Percentiles rank a stretch among this genome's conserved stretches.
Conservation (phyloP, 1,139 yeast genomes). For the Blastobotrys ciferrii region DNA sequence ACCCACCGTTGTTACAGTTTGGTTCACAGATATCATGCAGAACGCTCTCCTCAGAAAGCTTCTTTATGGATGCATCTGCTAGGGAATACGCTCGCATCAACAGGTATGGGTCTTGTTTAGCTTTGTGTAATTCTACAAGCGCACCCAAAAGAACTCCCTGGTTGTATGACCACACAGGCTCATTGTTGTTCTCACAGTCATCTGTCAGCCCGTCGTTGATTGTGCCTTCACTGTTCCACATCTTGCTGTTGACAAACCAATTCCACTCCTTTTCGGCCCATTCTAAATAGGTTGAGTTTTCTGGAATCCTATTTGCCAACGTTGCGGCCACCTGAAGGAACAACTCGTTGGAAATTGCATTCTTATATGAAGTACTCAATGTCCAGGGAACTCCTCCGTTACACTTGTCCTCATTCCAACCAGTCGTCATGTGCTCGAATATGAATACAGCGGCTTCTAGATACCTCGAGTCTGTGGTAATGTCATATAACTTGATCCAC, state of each 20-base stretch:
- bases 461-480: constrained; percentile 16
- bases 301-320: constrained; percentile 17
- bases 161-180: constrained; percentile 23
- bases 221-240: constrained; percentile 17
- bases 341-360: constrained; percentile 24
- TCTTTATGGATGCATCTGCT: constrained; percentile 17
- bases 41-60: constrained; percentile 17
- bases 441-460: constrained; percentile 20
- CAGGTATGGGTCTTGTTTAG: constrained; percentile 8
- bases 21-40: constrained; percentile 23
- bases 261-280: constrained; percentile 19
- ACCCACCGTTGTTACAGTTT: constrained; percentile 16
- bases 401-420: constrained; percentile 18
- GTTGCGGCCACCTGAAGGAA: constrained; percentile 18
- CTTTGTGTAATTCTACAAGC: constrained; percentile 18
- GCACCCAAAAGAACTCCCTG: constrained; percentile 25
- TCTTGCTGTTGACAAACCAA: constrained; percentile 19
- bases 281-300: constrained; percentile 8
- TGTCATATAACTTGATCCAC: constrained; percentile 22
- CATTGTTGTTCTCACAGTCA: constrained; percentile 20
- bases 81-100: constrained; percentile 17
- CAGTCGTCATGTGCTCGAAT: constrained; percentile 18
- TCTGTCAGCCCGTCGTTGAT: constrained; percentile 22
- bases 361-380: constrained; percentile 16
- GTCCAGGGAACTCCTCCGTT: constrained; percentile 23